Conservation (phyloP, 805 yeast species). For the Pichia occidentalis region DNA sequence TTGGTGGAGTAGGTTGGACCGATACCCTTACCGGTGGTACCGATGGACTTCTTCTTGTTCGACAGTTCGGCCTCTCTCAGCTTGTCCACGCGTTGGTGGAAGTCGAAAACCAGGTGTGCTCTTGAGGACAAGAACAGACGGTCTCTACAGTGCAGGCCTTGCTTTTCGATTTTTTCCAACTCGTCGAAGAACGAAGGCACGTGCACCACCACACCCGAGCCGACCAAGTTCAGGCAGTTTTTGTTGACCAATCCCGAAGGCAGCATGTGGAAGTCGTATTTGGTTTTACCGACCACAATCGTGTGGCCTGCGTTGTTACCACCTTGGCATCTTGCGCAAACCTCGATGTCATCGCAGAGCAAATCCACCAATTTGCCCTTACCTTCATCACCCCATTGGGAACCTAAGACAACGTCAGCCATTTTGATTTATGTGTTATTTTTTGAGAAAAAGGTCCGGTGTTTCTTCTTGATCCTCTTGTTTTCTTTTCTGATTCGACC, state of each 20-base stretch:
- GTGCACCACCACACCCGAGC: conserved; percentile 95
- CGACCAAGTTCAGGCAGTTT: conserved; percentile 81
- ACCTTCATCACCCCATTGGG: conserved; percentile 99
- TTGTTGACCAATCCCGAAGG: conserved; percentile 98
- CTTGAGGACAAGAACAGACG: conserved; percentile 85
- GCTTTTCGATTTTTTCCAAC: conserved; percentile 68
- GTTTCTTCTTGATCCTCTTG: too few species aligned
- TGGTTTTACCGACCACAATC: conserved; percentile 80
- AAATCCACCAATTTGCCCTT: conserved; percentile 96
- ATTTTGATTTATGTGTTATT: conserved; percentile 31
- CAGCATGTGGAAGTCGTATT: conserved; percentile 97
- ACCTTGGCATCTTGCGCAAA: conserved; percentile 97
- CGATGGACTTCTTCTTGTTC: conserved; percentile 75
- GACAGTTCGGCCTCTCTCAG: conserved; percentile 89
- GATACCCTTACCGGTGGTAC: conserved; percentile 98
- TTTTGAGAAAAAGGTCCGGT: too few species aligned
- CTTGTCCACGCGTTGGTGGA: conserved; percentile 96
- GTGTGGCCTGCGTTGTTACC: conserved; percentile 99
- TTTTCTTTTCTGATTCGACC: too few species aligned
- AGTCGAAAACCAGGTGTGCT: conserved; percentile 94
- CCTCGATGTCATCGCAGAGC: conserved; percentile 89
- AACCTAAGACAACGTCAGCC: conserved; percentile 92
- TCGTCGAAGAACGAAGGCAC: conserved; percentile 90
- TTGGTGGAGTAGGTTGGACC: conserved; percentile 98
- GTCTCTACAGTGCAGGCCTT: conserved; percentile 71